A percentile compares a stretch with the other conserved stretches of the same genome.
These are phyloP conservation scores for Phoma sp. DNA, from an alignment of 2,329 filamentous ascomycete species.

Conservation along the genomic window DNA sequence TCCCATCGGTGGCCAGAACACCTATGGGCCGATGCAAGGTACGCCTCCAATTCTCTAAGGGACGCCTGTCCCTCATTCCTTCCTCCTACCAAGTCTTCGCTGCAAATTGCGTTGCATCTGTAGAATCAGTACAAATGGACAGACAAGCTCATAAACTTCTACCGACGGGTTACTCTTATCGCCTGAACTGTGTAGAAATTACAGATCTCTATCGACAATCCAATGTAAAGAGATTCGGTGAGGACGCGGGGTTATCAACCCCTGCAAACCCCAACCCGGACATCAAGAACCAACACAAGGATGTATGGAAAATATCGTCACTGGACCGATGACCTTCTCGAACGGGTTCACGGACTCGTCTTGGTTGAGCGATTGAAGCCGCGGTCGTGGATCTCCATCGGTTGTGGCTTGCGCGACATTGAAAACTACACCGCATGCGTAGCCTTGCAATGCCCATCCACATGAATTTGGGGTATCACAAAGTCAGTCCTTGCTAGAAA, in stretches of 20 bases:
- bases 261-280: not conserved
- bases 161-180: not conserved
- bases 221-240: not conserved
- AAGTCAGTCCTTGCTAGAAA: not conserved
- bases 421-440: not conserved
- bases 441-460: not conserved
- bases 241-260: not conserved
- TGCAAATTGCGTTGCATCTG: not conserved
- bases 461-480: not conserved
- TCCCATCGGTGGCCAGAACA: conserved; percentile 2
- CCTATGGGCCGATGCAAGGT: conserved; percentile 2
- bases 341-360: not conserved
- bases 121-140: not conserved
- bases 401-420: conserved; percentile 1
- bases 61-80: not conserved
- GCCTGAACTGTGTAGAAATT: not conserved
- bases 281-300: not conserved
- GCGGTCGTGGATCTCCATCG: not conserved
- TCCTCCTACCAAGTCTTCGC: not conserved
- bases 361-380: not conserved
- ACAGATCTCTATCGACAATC: too few relatives aligned
- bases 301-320: not conserved
- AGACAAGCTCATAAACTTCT: not conserved
- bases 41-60: conserved; percentile 10
- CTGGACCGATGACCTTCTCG: not conserved